Percentiles rank a stretch among this genome's conserved stretches.
These are phyloP conservation scores for Xerocomus potaroensis DNA, from an alignment of 768 basidiomycete genomes.

Conservation along the genomic window DNA sequence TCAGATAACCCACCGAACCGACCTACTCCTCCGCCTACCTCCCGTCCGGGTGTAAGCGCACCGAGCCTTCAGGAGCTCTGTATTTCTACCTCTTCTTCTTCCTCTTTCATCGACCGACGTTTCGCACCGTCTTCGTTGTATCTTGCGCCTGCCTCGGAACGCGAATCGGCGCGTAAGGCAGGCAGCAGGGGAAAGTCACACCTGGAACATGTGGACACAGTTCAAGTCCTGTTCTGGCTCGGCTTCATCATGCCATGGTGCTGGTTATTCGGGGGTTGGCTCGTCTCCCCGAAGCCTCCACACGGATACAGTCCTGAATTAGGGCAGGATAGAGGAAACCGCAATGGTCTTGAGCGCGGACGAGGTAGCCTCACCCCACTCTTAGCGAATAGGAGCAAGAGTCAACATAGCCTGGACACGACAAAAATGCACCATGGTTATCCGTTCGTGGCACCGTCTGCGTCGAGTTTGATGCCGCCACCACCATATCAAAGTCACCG, in stretches of 20 bases:
- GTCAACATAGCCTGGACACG: slow-evolving; percentile 40
- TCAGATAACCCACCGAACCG: slow-evolving; percentile 19
- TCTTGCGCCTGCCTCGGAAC: slow-evolving; percentile 32
- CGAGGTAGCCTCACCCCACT: slow-evolving; percentile 33
- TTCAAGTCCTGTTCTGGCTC: slow-evolving; percentile 67
- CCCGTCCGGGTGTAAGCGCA: slow-evolving; percentile 12
- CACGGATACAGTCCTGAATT: slow-evolving; percentile 8
- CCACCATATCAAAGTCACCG: slow-evolving; percentile 21
- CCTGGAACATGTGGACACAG: slow-evolving; percentile 26
- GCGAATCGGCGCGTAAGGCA: slow-evolving; percentile 25
- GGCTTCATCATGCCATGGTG: slow-evolving; percentile 71
- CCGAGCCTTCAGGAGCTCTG: slow-evolving; percentile 28
- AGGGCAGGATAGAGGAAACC: slow-evolving; percentile 10
- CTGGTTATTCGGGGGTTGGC: slow-evolving; percentile 78
- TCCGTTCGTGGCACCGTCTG: slow-evolving; percentile 55
- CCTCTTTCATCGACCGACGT: slow-evolving; percentile 50
- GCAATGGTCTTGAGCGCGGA: slow-evolving; percentile 36
- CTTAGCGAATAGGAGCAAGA: slow-evolving; percentile 38
- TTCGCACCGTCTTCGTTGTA: slow-evolving; percentile 44
- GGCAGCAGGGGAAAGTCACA: slow-evolving; percentile 11
- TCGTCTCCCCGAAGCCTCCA: slow-evolving; percentile 31
- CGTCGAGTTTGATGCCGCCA: slow-evolving; percentile 28
- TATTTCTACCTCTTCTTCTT: slow-evolving; percentile 34
- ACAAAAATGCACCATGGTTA: slow-evolving; percentile 47
- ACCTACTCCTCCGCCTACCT: slow-evolving; percentile 8